Evolutionary conservation across 202 grass and related monocot genomes (phyloP), one percentile per base, ranked within the genome.

Genomic region (Elaeis oleifera): DNA sequence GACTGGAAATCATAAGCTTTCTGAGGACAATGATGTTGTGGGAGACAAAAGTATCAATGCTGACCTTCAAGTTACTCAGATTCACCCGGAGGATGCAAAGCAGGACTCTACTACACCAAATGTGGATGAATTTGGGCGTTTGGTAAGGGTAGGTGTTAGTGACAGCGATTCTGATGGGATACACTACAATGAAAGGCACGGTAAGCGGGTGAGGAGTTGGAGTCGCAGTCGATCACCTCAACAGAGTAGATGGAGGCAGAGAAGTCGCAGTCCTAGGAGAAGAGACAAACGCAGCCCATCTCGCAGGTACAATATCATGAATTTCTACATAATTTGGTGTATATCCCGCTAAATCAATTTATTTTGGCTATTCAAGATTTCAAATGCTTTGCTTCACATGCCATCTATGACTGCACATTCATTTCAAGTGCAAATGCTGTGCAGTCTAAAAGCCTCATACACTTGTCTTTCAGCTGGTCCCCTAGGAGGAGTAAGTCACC

Each of bases 401-500:
- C 36, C 36, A 44, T 44, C 36, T 13, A 44, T 44, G 36, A 44
- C 2, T 44, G 36, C 36, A 44, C 11, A 44, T 44, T 13, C 7
- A 44, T 44, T 13, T 44, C 36, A 44, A 44, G 8, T 77, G 23
- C 22, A 23, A 58, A 15, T 27, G 15, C 74, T 51, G 71, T 17
- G 65, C 71, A 70, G 25, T 56, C 68, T 85, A 73, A 73, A 25
- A 23, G 2, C 17, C 6, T 65, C 28, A 16, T 44, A 20, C 51
- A 22, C 53, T 70, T 73, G 6, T 85, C 16, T 85, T 77, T 78
- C 83, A 90, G 87, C 71, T 71, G 44, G 17, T 90, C 83, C 55
- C 77, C 77, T 79, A 74, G 57, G 64, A 88, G 73, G 68, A 76
- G 51, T 28, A 76, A 28, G 50, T 67, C 65, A 15, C 79, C 70